Evolutionary conservation across 345 rosid species (phyloP).

Genomic region (Boechera divaricarpa): DNA sequence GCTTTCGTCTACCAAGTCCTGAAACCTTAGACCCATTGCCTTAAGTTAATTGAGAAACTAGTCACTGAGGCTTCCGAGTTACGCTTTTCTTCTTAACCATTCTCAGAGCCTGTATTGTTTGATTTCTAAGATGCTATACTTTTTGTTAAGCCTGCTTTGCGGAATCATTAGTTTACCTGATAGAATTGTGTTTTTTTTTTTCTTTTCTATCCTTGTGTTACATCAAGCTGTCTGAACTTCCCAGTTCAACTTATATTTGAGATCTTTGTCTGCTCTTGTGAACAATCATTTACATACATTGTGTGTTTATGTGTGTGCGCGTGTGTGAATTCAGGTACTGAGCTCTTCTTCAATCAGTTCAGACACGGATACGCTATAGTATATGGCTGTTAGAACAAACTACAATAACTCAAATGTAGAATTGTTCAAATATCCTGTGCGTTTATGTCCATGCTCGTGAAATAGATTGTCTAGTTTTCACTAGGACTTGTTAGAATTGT

Average conservation of each 20-base stretch:
- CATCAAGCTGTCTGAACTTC: neutral
- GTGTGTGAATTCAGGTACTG: neutral
- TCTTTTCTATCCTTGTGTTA: neutral
- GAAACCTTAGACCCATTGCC: neutral
- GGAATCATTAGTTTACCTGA: too few species aligned
- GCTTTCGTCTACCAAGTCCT: neutral
- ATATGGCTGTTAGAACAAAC: neutral
- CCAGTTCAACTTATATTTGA: neutral
- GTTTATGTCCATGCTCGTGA: neutral
- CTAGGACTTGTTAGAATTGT: neutral
- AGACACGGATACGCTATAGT: neutral
- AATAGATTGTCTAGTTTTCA: neutral
- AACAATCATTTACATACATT: neutral
- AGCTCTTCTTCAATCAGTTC: neutral
- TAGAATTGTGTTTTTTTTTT: too few species aligned
- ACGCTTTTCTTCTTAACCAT: neutral
- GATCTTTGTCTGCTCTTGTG: neutral
- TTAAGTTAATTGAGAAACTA: neutral
- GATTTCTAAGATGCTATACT: neutral
- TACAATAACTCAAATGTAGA: neutral
- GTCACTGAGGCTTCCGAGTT: neutral
- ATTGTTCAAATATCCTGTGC: neutral
- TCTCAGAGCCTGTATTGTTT: neutral
- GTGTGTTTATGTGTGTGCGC: neutral
- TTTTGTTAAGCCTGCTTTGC: conserved; percentile 12